These are phyloP conservation scores for Paramecium octaurelia DNA, from an alignment of 73 alveolate species.

Conservation along the genomic window DNA sequence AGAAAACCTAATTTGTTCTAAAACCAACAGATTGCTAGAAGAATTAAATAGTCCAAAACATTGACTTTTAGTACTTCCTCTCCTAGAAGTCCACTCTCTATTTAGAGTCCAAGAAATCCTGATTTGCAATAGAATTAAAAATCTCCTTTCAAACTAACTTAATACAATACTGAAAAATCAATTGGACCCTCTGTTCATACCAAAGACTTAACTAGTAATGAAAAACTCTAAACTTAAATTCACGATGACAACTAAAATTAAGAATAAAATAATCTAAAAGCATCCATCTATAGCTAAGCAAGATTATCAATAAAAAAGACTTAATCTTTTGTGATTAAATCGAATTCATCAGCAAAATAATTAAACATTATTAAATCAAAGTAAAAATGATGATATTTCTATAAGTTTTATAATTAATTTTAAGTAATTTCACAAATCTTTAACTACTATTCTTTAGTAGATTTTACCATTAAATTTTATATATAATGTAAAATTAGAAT, in stretches of 20 bases:
- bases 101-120: background rate
- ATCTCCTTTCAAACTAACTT: background rate
- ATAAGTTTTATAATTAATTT: background rate
- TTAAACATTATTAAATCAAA: background rate
- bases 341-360: background rate
- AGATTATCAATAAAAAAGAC: background rate
- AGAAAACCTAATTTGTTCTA: background rate
- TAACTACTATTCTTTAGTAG: background rate
- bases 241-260: background rate
- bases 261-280: background rate
- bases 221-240: background rate
- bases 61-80: conserved; percentile 15
- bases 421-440: background rate
- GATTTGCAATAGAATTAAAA: background rate
- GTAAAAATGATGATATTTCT: background rate
- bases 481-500: no score
- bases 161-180: background rate
- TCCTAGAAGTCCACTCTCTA: background rate
- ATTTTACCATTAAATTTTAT: no score
- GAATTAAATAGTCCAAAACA: background rate
- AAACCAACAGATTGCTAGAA: background rate
- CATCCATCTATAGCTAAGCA: background rate
- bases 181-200: background rate
- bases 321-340: background rate
- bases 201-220: background rate